phyloP scores from a whole-genome alignment of 768 basidiomycete genomes.

The Trametes elegans region DNA sequence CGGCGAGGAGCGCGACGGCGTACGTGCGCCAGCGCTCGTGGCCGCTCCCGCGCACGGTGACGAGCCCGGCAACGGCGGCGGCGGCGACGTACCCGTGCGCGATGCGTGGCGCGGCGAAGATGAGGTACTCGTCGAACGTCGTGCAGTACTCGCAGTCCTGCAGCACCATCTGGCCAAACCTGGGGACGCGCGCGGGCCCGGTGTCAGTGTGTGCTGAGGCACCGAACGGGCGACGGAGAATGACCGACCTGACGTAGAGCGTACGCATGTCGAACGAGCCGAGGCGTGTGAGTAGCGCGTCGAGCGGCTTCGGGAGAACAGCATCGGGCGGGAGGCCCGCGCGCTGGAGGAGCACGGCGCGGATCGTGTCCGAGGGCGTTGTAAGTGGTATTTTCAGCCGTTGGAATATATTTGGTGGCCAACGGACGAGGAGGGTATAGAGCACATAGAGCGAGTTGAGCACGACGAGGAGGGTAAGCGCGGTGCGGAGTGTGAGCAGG shows the following conservation, averaged over 20 bases:
- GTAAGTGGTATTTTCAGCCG: slow-evolving; percentile 54
- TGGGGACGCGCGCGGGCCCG: slow-evolving; percentile 29
- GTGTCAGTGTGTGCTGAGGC: background rate
- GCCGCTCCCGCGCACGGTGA: slow-evolving; percentile 42
- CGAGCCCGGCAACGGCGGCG: slow-evolving; percentile 47
- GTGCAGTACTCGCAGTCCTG: slow-evolving; percentile 66
- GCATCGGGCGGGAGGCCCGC: slow-evolving; percentile 32
- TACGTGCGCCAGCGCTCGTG: slow-evolving; percentile 44
- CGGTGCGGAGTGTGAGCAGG: slow-evolving; percentile 23
- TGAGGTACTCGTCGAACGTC: slow-evolving; percentile 55
- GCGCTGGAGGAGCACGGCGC: slow-evolving; percentile 40
- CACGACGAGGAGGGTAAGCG: slow-evolving; percentile 41
- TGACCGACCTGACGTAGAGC: slow-evolving; percentile 62
- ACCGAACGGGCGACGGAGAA: slow-evolving; percentile 18
- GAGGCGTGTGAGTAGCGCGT: slow-evolving; percentile 53
- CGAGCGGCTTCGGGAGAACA: slow-evolving; percentile 45
- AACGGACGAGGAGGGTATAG: slow-evolving; percentile 42
- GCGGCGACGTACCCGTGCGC: slow-evolving; percentile 61
- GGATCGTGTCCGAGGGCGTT: slow-evolving; percentile 51
- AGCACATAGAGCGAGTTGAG: slow-evolving; percentile 51
- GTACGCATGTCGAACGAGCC: slow-evolving; percentile 55
- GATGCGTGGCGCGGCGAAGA: slow-evolving; percentile 54
- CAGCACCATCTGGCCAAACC: slow-evolving; percentile 68
- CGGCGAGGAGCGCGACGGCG: slow-evolving; percentile 47
- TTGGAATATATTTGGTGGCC: slow-evolving; percentile 63